Evolutionary conservation across 306 rosid species (phyloP), one percentile per base, ranked within the genome.

Genomic region (Quercus wislizeni): DNA sequence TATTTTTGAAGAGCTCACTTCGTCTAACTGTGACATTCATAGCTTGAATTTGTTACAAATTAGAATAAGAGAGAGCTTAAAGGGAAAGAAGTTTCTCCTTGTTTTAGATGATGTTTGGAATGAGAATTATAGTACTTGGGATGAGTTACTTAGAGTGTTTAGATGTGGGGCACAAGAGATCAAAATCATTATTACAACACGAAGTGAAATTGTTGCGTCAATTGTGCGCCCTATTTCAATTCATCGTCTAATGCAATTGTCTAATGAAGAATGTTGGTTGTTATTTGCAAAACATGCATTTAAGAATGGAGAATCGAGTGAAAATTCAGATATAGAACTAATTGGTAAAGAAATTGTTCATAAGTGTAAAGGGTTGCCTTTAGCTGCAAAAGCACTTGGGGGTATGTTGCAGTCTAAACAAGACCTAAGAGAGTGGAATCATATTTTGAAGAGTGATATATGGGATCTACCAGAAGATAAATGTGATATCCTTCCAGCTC

Each of bases 61-160:
- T 13, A 11, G 15, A 19, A 13, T 58, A 17, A 35, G 2, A 28
- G 78, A 73, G 0, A 25, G 20, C 6, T 41, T 82, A 6, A 28
- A 18, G 7, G 75, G 56, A 0, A 78, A 74, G 46, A 79, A 70
- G 8, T 65, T 82, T 54, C 27, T 81, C 17, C 54, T 85, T 18
- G 58, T 82, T 19, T 28, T 85, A 1, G 89, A 85, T 12, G 82
- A 85, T n/a, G 67, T 85, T 1, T 85, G 88, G 84, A 38, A 76
- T 28, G 79, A 75, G 28, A 8, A 21, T 1, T 65, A 71, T 41
- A 20, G 21, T 46, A 17, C 3, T 0, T 85, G 84, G 84, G 46
- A 31, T 20, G 33, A 51, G 1, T 13, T 85, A 2, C 15, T 23
- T 51, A 49, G 5, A 4, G 33, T 83, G 3, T 27, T 82, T 20